Percentiles rank a stretch among this genome's conserved stretches.
These are phyloP conservation scores for Kodamaea sp. DNA, from an alignment of 1,139 yeast genomes.

Conservation along the genomic window DNA sequence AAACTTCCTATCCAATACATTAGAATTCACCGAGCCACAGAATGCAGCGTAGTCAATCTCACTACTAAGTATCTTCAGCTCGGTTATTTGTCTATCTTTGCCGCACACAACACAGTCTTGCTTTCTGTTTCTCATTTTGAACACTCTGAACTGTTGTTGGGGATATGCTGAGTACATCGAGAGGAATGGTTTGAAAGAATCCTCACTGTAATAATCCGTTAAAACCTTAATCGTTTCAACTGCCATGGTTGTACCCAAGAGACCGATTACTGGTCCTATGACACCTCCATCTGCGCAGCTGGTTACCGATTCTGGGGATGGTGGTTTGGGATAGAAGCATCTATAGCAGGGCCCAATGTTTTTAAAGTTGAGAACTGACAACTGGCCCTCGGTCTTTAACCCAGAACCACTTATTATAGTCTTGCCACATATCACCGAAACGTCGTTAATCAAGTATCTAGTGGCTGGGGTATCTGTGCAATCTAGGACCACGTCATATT, in stretches of 20 bases:
- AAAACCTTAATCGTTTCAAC: slow-evolving; percentile 79
- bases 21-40: slow-evolving; percentile 64
- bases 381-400: slow-evolving; percentile 86
- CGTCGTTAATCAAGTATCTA: slow-evolving; percentile 85
- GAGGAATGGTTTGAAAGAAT: slow-evolving; percentile 66
- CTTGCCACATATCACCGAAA: slow-evolving; percentile 64
- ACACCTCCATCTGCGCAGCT: slow-evolving; percentile 96
- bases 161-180: slow-evolving; percentile 75
- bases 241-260: slow-evolving; percentile 88
- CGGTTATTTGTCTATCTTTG: slow-evolving; percentile 47
- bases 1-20: slow-evolving; percentile 39
- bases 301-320: slow-evolving; percentile 78
- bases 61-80: slow-evolving; percentile 44
- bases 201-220: slow-evolving; percentile 53
- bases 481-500: slow-evolving; percentile 78
- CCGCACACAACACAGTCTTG: slow-evolving; percentile 68
- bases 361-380: slow-evolving; percentile 70
- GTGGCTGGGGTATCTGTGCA: slow-evolving; percentile 94
- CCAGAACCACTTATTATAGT: slow-evolving; percentile 94
- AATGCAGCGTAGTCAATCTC: slow-evolving; percentile 64
- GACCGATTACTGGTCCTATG: slow-evolving; percentile 91
- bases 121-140: slow-evolving; percentile 78
- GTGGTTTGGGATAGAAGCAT: slow-evolving; percentile 90
- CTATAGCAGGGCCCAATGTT: slow-evolving; percentile 87
- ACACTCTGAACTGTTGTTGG: slow-evolving; percentile 65